Evolutionary conservation across 768 basidiomycete genomes (phyloP).

Genomic region (Lanmaoa rubissima): DNA sequence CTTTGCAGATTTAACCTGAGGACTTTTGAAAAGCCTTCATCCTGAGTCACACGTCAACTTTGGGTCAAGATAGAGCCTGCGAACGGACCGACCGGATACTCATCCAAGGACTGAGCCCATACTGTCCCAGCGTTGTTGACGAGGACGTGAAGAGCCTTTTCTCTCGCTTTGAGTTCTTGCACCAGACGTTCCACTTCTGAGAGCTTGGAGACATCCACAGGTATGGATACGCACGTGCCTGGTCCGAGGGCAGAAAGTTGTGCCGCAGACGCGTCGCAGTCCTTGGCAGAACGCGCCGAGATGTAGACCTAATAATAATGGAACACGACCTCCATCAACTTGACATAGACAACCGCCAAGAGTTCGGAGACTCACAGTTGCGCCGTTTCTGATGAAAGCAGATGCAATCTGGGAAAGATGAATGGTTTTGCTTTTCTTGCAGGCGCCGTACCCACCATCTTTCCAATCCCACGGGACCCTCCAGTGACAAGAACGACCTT

Average conservation of each 20-base stretch:
- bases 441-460: constrained; percentile 44
- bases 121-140: constrained; percentile 67
- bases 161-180: constrained; percentile 47
- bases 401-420: constrained; percentile 50
- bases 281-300: constrained; percentile 52
- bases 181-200: constrained; percentile 55
- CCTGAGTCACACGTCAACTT: constrained; percentile 30
- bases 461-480: constrained; percentile 64
- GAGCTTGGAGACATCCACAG: constrained; percentile 52
- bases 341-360: constrained; percentile 5
- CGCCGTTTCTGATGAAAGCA: constrained; percentile 62
- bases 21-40: constrained; percentile 59
- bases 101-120: constrained; percentile 48
- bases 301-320: constrained; percentile 51
- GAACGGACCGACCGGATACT: constrained; percentile 39
- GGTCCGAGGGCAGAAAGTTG: constrained; percentile 53
- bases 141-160: constrained; percentile 53
- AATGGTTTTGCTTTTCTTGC: constrained; percentile 1
- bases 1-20: constrained; percentile 61
- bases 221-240: constrained; percentile 52
- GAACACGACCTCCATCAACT: neutral
- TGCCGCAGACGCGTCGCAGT: constrained; percentile 49
- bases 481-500: constrained; percentile 64
- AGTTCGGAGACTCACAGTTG: constrained; percentile 39
- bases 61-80: neutral